Percentiles rank a stretch among this genome's conserved stretches.
These are phyloP conservation scores for Crithidia sp. DNA, from an alignment of 208 protist genomes.

Conservation along the genomic window DNA sequence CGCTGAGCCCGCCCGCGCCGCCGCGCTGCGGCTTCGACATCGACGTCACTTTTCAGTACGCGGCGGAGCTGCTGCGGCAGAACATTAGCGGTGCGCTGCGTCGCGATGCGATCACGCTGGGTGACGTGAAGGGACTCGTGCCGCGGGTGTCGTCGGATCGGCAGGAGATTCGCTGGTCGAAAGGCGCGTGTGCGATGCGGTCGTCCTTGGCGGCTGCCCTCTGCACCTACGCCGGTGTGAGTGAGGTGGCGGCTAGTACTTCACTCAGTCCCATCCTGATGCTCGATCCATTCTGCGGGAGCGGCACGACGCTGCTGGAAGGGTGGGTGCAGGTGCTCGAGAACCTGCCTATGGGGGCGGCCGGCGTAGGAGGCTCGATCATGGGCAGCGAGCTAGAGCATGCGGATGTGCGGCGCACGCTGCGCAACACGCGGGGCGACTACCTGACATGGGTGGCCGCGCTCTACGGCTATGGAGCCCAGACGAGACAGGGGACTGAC, in stretches of 20 bases:
- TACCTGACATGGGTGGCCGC: conserved; percentile 6
- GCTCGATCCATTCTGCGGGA: conserved; percentile 48
- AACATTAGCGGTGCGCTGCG: conserved; percentile 30
- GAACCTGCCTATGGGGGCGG: not conserved
- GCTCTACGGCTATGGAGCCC: not conserved
- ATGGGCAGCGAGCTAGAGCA: conserved; percentile 30
- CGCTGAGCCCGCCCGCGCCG: conserved; percentile 38
- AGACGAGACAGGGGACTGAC: not conserved
- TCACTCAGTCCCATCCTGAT: conserved; percentile 8
- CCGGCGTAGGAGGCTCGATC: not conserved
- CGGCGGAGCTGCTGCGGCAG: conserved; percentile 45
- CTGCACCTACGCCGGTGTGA: conserved; percentile 32
- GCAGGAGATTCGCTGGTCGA: conserved; percentile 41
- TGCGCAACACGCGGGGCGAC: conserved; percentile 1
- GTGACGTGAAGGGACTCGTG: conserved; percentile 34
- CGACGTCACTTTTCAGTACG: conserved; percentile 28
- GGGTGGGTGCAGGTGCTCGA: conserved; percentile 11
- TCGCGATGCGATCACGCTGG: not conserved
- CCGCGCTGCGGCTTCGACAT: conserved; percentile 41
- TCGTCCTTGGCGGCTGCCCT: conserved; percentile 36
- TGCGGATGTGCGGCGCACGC: not conserved
- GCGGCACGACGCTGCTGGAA: conserved; percentile 45
- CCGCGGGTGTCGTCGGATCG: conserved; percentile 33
- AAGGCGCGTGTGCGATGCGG: conserved; percentile 58
- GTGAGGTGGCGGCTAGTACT: not conserved